Conservation (phyloP, 2,329 filamentous ascomycete species). For the Sporothrix phasma region DNA sequence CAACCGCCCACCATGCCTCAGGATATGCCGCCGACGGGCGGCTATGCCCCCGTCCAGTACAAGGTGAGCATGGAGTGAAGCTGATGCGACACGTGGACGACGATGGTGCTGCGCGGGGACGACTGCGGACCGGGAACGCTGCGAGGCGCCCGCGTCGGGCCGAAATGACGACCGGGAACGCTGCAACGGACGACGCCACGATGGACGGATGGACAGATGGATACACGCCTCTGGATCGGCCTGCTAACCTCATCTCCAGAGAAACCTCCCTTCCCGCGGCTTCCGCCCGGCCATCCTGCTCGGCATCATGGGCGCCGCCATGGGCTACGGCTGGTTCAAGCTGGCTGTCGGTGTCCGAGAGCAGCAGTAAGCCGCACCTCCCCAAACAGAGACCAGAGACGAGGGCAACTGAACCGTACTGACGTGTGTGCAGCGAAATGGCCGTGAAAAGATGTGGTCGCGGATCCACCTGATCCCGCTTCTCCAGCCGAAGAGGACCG, state of each 20-base stretch:
- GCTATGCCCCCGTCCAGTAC: conserved; percentile 95
- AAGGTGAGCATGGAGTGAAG: conserved; percentile 47
- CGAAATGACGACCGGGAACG: too few species aligned
- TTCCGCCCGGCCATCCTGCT: conserved; percentile 78
- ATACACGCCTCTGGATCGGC: too few species aligned
- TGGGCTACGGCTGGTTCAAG: conserved; percentile 87
- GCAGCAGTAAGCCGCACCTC: conserved; percentile 59
- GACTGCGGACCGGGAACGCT: neutral
- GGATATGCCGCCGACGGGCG: conserved; percentile 91
- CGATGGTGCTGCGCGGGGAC: neutral
- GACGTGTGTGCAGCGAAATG: conserved; percentile 63
- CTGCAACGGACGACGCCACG: neutral
- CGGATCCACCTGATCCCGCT: conserved; percentile 90
- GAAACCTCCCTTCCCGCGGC: conserved; percentile 84
- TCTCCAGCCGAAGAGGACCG: conserved; percentile 95
- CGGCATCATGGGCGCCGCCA: conserved; percentile 63
- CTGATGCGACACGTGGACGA: neutral
- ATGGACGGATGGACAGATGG: too few species aligned
- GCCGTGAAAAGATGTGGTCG: conserved; percentile 98
- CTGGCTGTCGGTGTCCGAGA: conserved; percentile 75
- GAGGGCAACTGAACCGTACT: too few species aligned
- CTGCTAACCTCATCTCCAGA: conserved; percentile 36
- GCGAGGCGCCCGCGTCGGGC: neutral
- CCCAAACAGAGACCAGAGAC: too few species aligned
- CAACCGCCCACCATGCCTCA: conserved; percentile 65